These are phyloP conservation scores for Globisporangium irregulare DNA, from an alignment of 352 stramenopile species.

Conservation along the genomic window DNA sequence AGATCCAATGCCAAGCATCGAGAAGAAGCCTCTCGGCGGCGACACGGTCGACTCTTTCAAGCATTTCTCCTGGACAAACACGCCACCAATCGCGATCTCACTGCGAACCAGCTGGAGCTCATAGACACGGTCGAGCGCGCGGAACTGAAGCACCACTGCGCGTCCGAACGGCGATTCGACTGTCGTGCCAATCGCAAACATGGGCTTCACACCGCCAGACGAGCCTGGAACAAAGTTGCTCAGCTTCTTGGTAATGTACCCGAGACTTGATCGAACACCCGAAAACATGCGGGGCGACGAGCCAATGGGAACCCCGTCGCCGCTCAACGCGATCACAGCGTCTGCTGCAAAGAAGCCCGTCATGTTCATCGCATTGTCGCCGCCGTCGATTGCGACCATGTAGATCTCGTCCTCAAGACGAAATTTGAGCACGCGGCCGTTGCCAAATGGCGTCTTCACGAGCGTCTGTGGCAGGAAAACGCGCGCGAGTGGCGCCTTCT, in stretches of 20 bases:
- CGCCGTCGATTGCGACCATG: conserved; percentile 44
- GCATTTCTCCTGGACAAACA: conserved; percentile 57
- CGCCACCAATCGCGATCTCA: conserved; percentile 30
- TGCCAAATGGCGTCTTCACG: conserved; percentile 78
- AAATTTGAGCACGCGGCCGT: conserved; percentile 59
- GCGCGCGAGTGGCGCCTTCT: conserved; percentile 33
- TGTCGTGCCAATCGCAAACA: conserved; percentile 47
- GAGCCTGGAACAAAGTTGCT: conserved; percentile 65
- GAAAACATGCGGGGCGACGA: conserved; percentile 69
- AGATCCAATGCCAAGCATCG: conserved; percentile 42
- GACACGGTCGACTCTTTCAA: conserved; percentile 50
- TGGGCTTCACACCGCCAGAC: conserved; percentile 31
- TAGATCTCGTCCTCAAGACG: conserved; percentile 73
- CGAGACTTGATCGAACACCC: conserved; percentile 64
- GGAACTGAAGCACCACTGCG: conserved; percentile 65
- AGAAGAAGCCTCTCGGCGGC: conserved; percentile 67
- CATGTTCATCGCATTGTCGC: conserved; percentile 37
- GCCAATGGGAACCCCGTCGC: conserved; percentile 31
- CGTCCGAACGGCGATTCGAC: conserved; percentile 79
- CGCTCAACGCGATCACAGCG: conserved; percentile 40
- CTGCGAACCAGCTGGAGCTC: conserved; percentile 57
- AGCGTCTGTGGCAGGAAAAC: conserved; percentile 50
- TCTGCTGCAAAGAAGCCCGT: conserved; percentile 48
- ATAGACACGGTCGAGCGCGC: conserved; percentile 59
- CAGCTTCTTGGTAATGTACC: conserved; percentile 80